Evolutionary conservation across 805 yeast genomes (phyloP), one percentile per base, ranked within the genome.

Genomic region (Yamadazyma philogaea): DNA sequence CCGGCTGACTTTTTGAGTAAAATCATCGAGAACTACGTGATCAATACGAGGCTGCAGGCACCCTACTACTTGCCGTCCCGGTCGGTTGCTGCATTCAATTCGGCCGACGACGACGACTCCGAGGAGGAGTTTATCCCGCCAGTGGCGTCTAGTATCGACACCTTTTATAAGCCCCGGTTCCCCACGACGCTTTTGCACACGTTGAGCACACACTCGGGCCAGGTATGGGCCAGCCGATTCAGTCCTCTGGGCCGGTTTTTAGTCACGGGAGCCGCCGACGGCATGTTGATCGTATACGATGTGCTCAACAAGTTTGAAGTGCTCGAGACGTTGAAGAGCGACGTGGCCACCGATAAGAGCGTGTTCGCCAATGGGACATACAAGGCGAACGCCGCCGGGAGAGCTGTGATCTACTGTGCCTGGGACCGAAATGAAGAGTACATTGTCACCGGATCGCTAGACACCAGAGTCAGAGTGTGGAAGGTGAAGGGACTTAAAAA

Each of bases 151-250:
- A 44, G 40, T 30, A 31, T 50, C 7, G 44, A 52, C 30, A 46
- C 48, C 7, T 43, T 39, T 24, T 55, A 50, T 35, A 51, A 49
- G 36, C 44, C 47, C 15, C 52, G 59, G 31, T 75, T 78, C 46
- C 87, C 88, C 1, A 69, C 69, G 16, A 64, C 64, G 2, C 59
- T 76, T 3, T 55, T 75, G 10, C 69, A 71, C 43, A 70, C 74
- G 0, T 61, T 85, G 6, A 49, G 62, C 1, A 67, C 71, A 34
- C 93, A 86, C 54, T 60, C 65, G 1, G 79, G 82, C 55, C 96
- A 90, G 59, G 91, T 87, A 10, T 90, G 97, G 97, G 84, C 72
- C 56, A 72, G 84, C 11, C 77, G 77, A 44, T 89, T 87, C 56
- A 83, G 93, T 5, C 85, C 88, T 35, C 75, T 77, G 62, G 96